Conservation (phyloP, 768 basidiomycete species). For the Cytidiella melzeri region DNA sequence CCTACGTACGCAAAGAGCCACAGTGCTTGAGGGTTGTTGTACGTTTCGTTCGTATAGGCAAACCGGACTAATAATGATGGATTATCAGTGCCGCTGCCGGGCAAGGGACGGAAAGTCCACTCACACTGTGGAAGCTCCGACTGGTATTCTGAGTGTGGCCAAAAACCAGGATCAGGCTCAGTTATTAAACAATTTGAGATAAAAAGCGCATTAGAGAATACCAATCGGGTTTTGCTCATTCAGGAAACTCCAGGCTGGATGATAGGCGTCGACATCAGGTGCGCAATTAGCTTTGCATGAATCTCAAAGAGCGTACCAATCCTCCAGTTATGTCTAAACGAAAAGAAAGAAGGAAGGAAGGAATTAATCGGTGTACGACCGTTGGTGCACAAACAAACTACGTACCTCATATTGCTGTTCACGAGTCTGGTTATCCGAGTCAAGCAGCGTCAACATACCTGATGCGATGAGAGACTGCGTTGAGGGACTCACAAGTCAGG, state of each 20-base stretch:
- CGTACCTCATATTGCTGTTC: constrained; percentile 40
- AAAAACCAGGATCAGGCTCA: too few relatives aligned
- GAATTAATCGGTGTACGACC: constrained; percentile 10
- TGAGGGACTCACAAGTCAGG: constrained; percentile 29
- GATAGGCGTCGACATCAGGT: neutral
- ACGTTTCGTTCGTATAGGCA: constrained; percentile 54
- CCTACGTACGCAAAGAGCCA: constrained; percentile 51
- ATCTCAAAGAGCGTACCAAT: constrained; percentile 35
- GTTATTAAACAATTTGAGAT: neutral
- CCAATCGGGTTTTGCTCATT: constrained; percentile 28
- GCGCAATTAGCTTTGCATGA: too few relatives aligned
- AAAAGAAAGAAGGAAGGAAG: constrained; percentile 26
- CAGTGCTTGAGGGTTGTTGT: constrained; percentile 56
- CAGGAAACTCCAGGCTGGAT: constrained; percentile 26
- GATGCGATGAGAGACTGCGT: neutral
- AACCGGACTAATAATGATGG: constrained; percentile 39
- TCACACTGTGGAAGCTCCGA: constrained; percentile 28
- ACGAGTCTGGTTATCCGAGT: constrained; percentile 24
- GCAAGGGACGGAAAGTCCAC: neutral
- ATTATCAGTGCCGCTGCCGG: neutral
- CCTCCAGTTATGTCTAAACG: constrained; percentile 28
- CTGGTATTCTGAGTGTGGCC: constrained; percentile 27
- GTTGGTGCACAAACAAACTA: too few relatives aligned
- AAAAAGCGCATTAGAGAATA: constrained; percentile 5
- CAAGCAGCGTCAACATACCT: neutral